Evolutionary conservation across 495 filamentous ascomycete genomes (phyloP), one percentile per base, ranked within the genome.

Genomic region (Talaromyces liani): DNA sequence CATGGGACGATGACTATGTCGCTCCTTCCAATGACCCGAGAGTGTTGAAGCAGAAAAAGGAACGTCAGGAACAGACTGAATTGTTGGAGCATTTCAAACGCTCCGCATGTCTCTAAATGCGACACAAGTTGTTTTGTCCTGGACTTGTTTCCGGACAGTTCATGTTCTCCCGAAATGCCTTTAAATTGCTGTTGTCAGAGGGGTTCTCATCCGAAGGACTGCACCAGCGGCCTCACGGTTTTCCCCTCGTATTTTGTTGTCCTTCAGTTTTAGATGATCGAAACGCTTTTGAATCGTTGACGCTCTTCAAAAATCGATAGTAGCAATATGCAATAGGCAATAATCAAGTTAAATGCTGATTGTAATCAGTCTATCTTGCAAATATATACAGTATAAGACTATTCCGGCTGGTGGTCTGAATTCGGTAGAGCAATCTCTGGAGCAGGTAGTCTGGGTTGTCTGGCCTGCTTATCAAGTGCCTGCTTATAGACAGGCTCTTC

Each of bases 401-500:
- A 49, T 20, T 49, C 20, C 20, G 53, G 24, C 24, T 29, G 27
- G 9, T 29, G n/a, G 3, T 56, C 53, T 54, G 51, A 31, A 31
- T 31, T 31, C n/a, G 24, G 12, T 18, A 54, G 12, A 27, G 9
- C 7, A 12, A 27, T 27, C 53, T 56, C 53, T 22, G 53, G 53
- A 56, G n/a, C 12, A 25, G 53, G 53, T 29, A 56, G 27, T 12
- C 53, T 56, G 18, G 49, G 49, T 5, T 29, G 0, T 56, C 53
- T 56, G 53, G 53, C 56, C n/a, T 63, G 67, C 61, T 70, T 64
- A 68, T 69, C 65, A 4, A 80, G 65, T 29, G 71, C 71, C 45
- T 71, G 61, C 36, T 71, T 63, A 64, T 81, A 81, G 29, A 79
- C 69, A 10, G 60, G 16, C 27, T 77, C 68, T 58, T 81, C 79